Evolutionary conservation across 116 monocot species (phyloP), one percentile per base, ranked within the genome.

Genomic region (Posidonia oceanica): DNA sequence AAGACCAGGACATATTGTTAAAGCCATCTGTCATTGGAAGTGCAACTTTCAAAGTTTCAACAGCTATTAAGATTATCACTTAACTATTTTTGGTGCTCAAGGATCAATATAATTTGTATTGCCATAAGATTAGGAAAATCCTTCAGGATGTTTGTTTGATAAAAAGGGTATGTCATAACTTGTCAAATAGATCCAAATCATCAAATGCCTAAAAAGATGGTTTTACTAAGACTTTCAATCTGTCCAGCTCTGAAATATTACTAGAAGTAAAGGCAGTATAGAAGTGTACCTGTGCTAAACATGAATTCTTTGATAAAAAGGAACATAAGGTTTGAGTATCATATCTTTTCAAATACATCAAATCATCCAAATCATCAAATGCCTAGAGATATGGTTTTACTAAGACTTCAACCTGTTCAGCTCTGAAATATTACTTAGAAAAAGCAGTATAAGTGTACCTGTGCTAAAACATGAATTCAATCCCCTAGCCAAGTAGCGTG

Each of bases 401-500:
- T 48, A 12, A 48, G 12, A 48, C 48, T 48, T 36, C 3, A 13
- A 40, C 17, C 64, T 13, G 16, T 64, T 38, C 36, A 64, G 38
- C 12, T 40, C 64, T 39, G 38, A 15, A 16, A 64, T 67, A 29
- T 67, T 67, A 29, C 48, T 11, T 20, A 36, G 21, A 51, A 21
- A 53, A 53, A 53, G 7, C 22, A 68, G n/a, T 54, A 51, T 64
- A 89, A 48, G 11, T 48, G 48, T 48, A 48, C 99, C 99, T 83
- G 99, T 93, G 71, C 99, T 82, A 62, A 78, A 93, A 75, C 94
- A 99, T 70, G 93, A 86, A 83, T 99, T 99, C 51, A 99, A 40
- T 29, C 99, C 99, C 75, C 99, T 83, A 67, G 99, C 99, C 82
- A 93, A 75, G 81, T 99, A 99, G 51, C 99, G 93, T 40, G 99